A percentile compares a stretch with the other conserved stretches of the same genome.
Evolutionary conservation across 768 basidiomycete species (phyloP).

Genomic region (Leccinum variicolor): DNA sequence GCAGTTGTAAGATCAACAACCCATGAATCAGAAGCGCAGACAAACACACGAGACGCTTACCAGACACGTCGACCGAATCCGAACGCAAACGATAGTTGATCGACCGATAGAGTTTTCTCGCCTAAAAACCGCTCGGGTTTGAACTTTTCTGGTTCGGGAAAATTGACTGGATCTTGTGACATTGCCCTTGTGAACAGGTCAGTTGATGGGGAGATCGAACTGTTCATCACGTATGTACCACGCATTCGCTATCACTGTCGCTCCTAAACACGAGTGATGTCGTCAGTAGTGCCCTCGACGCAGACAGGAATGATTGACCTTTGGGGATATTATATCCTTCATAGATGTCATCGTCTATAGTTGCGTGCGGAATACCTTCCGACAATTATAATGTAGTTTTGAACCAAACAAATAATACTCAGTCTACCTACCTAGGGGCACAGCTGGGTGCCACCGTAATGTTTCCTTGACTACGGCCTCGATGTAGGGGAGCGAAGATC

Average conservation of each 20-base stretch:
- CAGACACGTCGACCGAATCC: conserved; percentile 43
- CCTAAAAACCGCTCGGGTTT: conserved; percentile 36
- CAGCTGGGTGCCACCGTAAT: conserved; percentile 23
- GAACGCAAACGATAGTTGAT: conserved; percentile 21
- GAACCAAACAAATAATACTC: background rate
- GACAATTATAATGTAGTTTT: background rate
- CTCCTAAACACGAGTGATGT: conserved; percentile 8
- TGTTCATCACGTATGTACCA: conserved; percentile 7
- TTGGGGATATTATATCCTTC: conserved; percentile 49
- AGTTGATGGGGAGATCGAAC: background rate
- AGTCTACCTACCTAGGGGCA: conserved; percentile 9
- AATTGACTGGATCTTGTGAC: conserved; percentile 34
- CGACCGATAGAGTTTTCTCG: background rate
- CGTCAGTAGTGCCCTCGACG: background rate
- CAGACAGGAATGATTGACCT: conserved; percentile 29
- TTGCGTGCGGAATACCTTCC: conserved; percentile 29
- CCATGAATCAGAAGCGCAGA: background rate
- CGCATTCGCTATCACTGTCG: conserved; percentile 18
- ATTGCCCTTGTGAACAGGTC: conserved; percentile 26
- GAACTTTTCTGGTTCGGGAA: conserved; percentile 36
- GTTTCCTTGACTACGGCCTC: conserved; percentile 22
- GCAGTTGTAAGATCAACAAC: background rate
- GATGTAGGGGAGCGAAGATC: conserved; percentile 18
- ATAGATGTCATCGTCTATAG: conserved; percentile 40
- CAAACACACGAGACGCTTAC: background rate